phyloP scores from a whole-genome alignment of 2,329 filamentous ascomycete species.

The Gyromitra esculenta region DNA sequence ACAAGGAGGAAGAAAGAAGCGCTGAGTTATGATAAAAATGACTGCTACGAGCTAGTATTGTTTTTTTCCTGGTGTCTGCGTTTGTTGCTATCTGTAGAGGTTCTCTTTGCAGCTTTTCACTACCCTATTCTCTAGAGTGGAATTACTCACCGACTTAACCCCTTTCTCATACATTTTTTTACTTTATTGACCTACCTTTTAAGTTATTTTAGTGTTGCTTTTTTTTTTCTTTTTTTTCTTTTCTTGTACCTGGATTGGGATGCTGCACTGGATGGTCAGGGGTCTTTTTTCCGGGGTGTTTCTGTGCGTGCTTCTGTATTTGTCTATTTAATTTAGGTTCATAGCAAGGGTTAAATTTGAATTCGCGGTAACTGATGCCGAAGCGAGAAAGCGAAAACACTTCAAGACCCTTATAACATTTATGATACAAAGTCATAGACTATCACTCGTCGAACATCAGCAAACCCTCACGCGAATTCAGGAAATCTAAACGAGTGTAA shows the following conservation, averaged over 20 bases:
- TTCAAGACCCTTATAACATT: not conserved
- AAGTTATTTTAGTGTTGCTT: constrained; percentile 39
- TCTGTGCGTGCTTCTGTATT: constrained; percentile 43
- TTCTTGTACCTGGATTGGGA: constrained; percentile 40
- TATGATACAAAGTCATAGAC: not conserved
- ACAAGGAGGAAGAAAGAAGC: not conserved
- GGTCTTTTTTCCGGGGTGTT: constrained; percentile 48
- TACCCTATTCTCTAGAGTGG: constrained; percentile 30
- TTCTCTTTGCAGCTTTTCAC: constrained; percentile 10
- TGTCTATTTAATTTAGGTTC: constrained; percentile 54
- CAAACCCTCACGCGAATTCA: not conserved
- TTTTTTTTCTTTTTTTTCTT: not conserved
- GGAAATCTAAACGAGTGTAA: no score
- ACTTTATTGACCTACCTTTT: constrained; percentile 14
- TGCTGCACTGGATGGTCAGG: constrained; percentile 32
- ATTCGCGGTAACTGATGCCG: constrained; percentile 23
- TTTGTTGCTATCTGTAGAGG: constrained; percentile 4
- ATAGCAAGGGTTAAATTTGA: constrained; percentile 51
- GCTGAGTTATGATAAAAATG: constrained; percentile 31
- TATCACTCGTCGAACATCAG: not conserved
- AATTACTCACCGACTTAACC: constrained; percentile 8
- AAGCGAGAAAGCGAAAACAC: not conserved
- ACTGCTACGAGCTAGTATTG: constrained; percentile 28
- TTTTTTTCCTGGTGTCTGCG: constrained; percentile 17
- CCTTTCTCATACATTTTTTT: constrained; percentile 12